Evolutionary conservation across 2,329 filamentous ascomycete species (phyloP).

Genomic region (Thyridium curvatum): DNA sequence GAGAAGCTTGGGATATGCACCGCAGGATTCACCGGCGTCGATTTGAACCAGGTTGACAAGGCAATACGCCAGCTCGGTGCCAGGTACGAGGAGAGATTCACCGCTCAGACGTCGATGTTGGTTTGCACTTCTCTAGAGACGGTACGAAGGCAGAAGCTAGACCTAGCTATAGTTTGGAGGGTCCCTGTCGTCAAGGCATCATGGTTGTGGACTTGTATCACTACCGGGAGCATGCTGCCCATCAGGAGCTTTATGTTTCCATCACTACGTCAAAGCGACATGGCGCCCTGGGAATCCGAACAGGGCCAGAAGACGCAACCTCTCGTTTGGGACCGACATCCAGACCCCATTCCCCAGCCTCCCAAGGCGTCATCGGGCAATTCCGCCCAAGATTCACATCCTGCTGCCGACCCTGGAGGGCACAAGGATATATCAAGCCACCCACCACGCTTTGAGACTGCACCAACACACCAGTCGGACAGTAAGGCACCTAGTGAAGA

Average conservation of each 20-base stretch:
- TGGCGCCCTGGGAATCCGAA: too few relatives aligned
- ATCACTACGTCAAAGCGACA: conserved; percentile 28
- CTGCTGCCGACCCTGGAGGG: neutral
- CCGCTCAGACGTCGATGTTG: conserved; percentile 65
- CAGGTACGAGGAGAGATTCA: conserved; percentile 72
- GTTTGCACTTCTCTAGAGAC: conserved; percentile 57
- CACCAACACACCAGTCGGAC: neutral
- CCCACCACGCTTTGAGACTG: conserved; percentile 1
- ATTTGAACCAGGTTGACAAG: conserved; percentile 79
- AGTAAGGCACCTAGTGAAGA: neutral
- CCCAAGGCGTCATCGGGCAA: conserved; percentile 8
- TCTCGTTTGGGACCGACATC: neutral
- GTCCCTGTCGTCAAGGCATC: conserved; percentile 75
- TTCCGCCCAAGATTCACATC: too few relatives aligned
- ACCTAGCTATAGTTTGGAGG: conserved; percentile 65
- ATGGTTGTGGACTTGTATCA: conserved; percentile 83
- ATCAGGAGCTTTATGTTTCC: conserved; percentile 40
- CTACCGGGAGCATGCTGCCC: conserved; percentile 42
- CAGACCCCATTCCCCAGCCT: neutral
- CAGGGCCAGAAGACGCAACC: too few relatives aligned
- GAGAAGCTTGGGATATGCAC: conserved; percentile 66
- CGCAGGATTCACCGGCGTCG: conserved; percentile 76
- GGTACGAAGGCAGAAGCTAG: conserved; percentile 69
- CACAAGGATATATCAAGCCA: conserved; percentile 2
- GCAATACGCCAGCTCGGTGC: conserved; percentile 72